Evolutionary conservation across 345 rosid genomes (phyloP), one percentile per base, ranked within the genome.

Genomic region (Corymbia maculata): DNA sequence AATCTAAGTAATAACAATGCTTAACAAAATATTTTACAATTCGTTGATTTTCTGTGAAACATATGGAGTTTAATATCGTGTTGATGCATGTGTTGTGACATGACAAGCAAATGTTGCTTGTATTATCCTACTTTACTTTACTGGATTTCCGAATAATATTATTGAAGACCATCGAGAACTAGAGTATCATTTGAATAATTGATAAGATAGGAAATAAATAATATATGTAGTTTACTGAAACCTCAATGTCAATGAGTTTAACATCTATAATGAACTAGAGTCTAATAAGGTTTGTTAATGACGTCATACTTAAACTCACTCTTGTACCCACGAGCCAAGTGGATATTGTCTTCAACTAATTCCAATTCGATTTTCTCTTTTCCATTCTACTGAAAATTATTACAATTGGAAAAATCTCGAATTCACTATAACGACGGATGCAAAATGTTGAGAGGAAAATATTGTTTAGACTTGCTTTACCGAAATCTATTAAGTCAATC

Each of bases 21-120:
- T 53, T 21, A 53, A 53, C 59, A 17, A 53, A 53, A 53, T 53
- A 53, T 53, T 53, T 53, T 53, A 8, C 1, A 53, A 8, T 7
- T 53, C 0, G 5, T 53, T 0, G 59, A 53, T 0, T 53, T 19
- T 53, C 10, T 0, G 26, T 53, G 21, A 3, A 53, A 24, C 21
- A 19, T 9, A 53, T 53, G 57, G 10, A 53, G 4, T 53, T 17
- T 53, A 53, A 53, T 19, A 24, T 53, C 21, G 59, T 53, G 26
- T 53, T 53, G 59, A 19, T 53, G 7, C 8, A 2, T 53, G 26
- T 10, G 21, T 24, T 53, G 26, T 19, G 21, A 53, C 19, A 53
- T 53, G 59, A 17, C 11, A 55, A 55, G 59, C 59, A 8, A 7
- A 21, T 55, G 10, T 8, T 21, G 26, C 19, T 8, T 7, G 59